phyloP scores from a whole-genome alignment of 2,329 filamentous ascomycete species.

The Aureobasidium melanogenum region DNA sequence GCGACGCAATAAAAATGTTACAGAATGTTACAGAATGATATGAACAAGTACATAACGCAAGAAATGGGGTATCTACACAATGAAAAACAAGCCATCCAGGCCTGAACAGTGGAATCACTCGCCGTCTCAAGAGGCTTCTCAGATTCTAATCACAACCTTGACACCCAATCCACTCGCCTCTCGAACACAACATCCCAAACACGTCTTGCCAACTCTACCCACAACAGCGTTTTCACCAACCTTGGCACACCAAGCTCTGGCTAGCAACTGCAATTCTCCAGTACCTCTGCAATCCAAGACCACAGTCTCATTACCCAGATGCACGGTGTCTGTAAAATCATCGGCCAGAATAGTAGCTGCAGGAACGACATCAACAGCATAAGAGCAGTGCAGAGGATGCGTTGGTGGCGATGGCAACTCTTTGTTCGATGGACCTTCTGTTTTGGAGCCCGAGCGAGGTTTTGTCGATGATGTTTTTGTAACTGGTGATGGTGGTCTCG shows the following conservation, averaged over 20 bases:
- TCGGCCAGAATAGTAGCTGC: conserved; percentile 21
- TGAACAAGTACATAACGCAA: neutral
- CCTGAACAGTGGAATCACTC: too few species aligned
- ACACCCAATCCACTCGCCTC: conserved; percentile 65
- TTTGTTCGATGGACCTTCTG: conserved; percentile 8
- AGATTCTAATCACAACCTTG: conserved; percentile 50
- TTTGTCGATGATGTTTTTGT: neutral
- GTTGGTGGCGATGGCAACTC: conserved; percentile 22
- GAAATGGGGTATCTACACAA: too few species aligned
- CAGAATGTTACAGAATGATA: neutral
- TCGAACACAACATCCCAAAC: conserved; percentile 63
- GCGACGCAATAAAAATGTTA: neutral
- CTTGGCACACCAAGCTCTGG: conserved; percentile 63
- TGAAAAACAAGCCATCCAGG: too few species aligned
- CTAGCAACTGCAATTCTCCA: conserved; percentile 59
- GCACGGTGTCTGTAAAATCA: conserved; percentile 13
- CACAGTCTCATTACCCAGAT: conserved; percentile 25
- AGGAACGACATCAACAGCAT: conserved; percentile 28
- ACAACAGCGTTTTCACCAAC: conserved; percentile 66
- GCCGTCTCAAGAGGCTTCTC: conserved; percentile 1
- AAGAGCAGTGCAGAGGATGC: conserved; percentile 34
- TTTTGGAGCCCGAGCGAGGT: neutral
- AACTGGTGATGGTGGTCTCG: neutral
- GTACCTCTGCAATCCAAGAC: conserved; percentile 47
- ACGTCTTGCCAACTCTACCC: conserved; percentile 58